Evolutionary conservation across 257 asterid species (phyloP).

Genomic region (Nicotiana undulata): DNA sequence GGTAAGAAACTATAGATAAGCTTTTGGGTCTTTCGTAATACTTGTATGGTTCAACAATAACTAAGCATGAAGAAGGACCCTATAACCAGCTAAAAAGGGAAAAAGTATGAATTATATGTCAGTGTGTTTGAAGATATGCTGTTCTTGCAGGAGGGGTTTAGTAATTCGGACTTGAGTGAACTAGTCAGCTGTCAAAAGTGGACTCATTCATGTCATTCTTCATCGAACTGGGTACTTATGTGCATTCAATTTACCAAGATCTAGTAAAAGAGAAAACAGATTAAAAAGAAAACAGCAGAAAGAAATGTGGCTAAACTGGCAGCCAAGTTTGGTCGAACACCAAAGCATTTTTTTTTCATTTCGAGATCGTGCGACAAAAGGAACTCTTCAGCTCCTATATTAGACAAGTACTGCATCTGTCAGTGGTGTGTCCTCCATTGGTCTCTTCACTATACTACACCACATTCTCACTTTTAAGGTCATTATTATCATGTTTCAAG

Average conservation of each 20-base stretch:
- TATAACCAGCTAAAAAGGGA: neutral
- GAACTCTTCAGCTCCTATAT: neutral
- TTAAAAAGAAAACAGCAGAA: too few species aligned
- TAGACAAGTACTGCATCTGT: neutral
- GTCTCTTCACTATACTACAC: neutral
- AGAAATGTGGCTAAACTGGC: too few species aligned
- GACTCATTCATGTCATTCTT: neutral
- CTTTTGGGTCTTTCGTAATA: neutral
- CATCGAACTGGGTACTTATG: neutral
- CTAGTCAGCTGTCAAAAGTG: neutral
- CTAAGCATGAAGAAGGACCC: neutral
- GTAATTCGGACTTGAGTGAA: neutral
- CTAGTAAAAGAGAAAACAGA: too few species aligned
- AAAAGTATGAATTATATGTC: neutral
- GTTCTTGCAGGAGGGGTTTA: neutral
- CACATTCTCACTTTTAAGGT: too few species aligned
- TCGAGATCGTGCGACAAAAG: too few species aligned
- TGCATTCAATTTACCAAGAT: neutral
- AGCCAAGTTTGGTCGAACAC: neutral
- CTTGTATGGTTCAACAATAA: neutral
- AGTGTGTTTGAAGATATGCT: neutral
- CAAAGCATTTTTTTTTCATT: too few species aligned
- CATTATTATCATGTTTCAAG: neutral
- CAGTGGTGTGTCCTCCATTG: neutral
- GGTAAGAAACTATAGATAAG: neutral